Percentiles rank a stretch among this genome's conserved stretches.
Evolutionary conservation across 805 yeast genomes (phyloP).

Genomic region (Ogataea ganodermae): DNA sequence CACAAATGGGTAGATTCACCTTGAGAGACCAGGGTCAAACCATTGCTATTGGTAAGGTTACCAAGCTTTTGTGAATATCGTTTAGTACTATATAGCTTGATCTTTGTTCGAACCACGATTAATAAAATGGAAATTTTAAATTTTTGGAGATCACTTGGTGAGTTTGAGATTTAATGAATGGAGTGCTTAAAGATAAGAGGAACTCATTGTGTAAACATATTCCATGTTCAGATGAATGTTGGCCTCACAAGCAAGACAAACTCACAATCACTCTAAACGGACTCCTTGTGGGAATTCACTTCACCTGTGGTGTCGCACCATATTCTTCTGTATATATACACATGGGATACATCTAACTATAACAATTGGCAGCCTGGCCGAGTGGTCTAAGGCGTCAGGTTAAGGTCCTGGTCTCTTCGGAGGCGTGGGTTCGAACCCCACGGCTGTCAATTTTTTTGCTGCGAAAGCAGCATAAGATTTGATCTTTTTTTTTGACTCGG

Average conservation of each 20-base stretch:
- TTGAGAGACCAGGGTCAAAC: slow-evolving; percentile 98
- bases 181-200: too few relatives aligned
- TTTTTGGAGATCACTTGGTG: not conserved
- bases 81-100: slow-evolving; percentile 2
- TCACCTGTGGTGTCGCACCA: too few relatives aligned
- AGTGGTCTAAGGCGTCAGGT: slow-evolving; percentile 46
- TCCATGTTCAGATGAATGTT: too few relatives aligned
- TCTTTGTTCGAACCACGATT: not conserved
- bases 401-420: slow-evolving; percentile 77
- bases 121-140: not conserved
- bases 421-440: slow-evolving; percentile 88
- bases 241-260: too few relatives aligned
- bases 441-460: slow-evolving; percentile 60
- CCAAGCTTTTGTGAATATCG: slow-evolving; percentile 65
- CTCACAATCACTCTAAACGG: too few relatives aligned
- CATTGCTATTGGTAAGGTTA: slow-evolving; percentile 97
- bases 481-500: not conserved
- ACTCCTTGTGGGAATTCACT: too few relatives aligned
- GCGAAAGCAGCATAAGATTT: too few relatives aligned
- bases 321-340: too few relatives aligned
- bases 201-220: too few relatives aligned
- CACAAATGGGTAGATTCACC: slow-evolving; percentile 96
- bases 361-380: slow-evolving; percentile 44
- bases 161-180: too few relatives aligned
- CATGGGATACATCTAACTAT: not conserved